Evolutionary conservation across 2,329 filamentous ascomycete species (phyloP), one percentile per base, ranked within the genome.

Genomic region (Diaporthe citriasiana): DNA sequence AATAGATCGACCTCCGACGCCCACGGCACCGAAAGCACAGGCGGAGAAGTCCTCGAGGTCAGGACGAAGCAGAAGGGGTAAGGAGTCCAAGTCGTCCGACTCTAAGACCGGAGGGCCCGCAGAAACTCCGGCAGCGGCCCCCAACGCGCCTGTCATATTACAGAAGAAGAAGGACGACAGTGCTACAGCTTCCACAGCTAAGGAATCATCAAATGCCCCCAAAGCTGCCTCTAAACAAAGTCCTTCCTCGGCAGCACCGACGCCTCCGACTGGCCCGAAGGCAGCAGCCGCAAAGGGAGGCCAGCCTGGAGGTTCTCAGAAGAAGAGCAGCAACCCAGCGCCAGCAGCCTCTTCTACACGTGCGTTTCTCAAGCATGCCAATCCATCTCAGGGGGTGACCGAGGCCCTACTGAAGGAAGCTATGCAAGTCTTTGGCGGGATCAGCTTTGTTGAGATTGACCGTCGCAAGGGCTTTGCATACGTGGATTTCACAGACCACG

Each of bases 381-480:
- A 97, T 80, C 91, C 94, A 15, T 97, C 95, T 0, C 96, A 98
- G 81, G 96, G 96, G 19, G 94, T 98, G 60, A 98, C 95, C 0
- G 96, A 98, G 80, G 85, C 92, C 0, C 84, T 95, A 0, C 90
- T 98, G 1, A 92, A 93, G 78, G 89, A 93, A 77, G 92, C 93
- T 0, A 91, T 98, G 80, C 88, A 92, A 57, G 83, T 85, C 0
- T 97, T 95, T 78, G 96, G 96, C 1, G 82, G 89, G 1, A 90
- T 98, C 59, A 90, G 90, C 0, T 93, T 91, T 77, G 94, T 98
- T 25, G 96, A 98, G 79, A 96, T 98, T 71, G 96, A 98, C 81
- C 95, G 95, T 82, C 93, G 95, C 79, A 98, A 98, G 82, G 95
- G 95, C 0, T 97, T 98, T 79, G 96, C 95, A 3, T 98, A 98